phyloP scores from a whole-genome alignment of 164 flowering plant genomes.

The Paratinospora sagittata region DNA sequence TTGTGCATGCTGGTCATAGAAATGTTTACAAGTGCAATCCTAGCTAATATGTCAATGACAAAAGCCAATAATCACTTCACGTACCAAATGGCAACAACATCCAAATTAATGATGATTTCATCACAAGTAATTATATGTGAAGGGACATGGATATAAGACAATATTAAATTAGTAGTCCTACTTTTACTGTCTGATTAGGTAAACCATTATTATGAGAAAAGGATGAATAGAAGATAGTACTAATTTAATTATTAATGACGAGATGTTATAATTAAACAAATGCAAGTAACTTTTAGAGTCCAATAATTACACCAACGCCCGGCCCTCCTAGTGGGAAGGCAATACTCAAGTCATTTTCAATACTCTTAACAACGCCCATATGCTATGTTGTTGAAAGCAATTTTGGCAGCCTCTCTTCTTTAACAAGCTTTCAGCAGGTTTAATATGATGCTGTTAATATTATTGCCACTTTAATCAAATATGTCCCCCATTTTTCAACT shows the following conservation, averaged over 20 bases:
- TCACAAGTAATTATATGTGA: background rate
- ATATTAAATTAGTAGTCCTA: too few relatives aligned
- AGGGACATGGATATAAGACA: background rate
- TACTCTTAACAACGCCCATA: too few relatives aligned
- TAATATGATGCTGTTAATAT: background rate
- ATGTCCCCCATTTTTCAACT: background rate
- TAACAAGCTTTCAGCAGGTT: background rate
- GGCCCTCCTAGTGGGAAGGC: background rate
- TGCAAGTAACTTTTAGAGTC: background rate
- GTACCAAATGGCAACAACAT: background rate
- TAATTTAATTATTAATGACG: background rate
- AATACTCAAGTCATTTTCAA: too few relatives aligned
- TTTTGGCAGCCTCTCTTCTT: background rate
- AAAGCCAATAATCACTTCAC: background rate
- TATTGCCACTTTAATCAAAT: too few relatives aligned
- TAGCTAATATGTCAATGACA: background rate
- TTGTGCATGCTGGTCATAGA: background rate
- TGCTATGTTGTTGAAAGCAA: too few relatives aligned
- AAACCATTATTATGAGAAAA: background rate
- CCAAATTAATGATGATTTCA: background rate
- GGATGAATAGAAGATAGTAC: too few relatives aligned
- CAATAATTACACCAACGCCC: background rate
- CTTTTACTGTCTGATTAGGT: background rate
- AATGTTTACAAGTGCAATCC: background rate
- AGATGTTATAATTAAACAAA: background rate